Base-by-base conservation (phyloP, 495 filamentous ascomycete species). In the Trichoderma virens region DNA sequence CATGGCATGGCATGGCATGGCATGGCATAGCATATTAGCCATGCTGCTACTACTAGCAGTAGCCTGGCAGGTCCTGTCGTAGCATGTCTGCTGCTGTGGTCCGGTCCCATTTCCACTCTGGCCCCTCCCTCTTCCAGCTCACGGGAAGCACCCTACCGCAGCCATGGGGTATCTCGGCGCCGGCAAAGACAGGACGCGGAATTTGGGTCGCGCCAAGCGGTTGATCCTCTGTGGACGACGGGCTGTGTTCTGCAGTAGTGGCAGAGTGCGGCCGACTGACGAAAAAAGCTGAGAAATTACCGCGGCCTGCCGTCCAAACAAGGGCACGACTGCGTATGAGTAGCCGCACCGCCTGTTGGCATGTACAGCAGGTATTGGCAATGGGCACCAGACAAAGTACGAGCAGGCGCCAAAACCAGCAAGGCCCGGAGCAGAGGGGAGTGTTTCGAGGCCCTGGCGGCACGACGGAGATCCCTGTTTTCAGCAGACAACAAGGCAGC, bases 401-500 rank as follows among this genome's bases (percentile, higher is more conserved):
- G 2, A 35, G 34, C 34, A 35, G 34, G 34, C 34, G 34, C 34
- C 34, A 56, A 56, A 56, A 18, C 9, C 23, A 30, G 25, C 23
- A 56, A 30, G 51, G 51, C 8, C 51, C 51, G 51, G 41, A 56
- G 51, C 23, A 30, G 25, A 56, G 51, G 41, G 45, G 20, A 51
- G 45, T 25, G 45, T 20, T 51, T 51, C 45, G 45, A 51, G 45
- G 45, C 45, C 45, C 45, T 25, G 45, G 51, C 51, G 51, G 51
- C 51, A 28, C 27, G 27, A 56, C 27, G 11, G 25, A 56, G 25
- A 56, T 56, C 51, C 51, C 51, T 56, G 51, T 56, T 56, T 56
- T 56, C 51, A 56, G 51, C 51, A 56, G 51, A 27, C 51, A 56
- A 28, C 16, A 56, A 56, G 9, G 51, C 51, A 56, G 51, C 51